Evolutionary conservation across 2,329 filamentous ascomycete species (phyloP).

Genomic region (Atkinsonella texensis): DNA sequence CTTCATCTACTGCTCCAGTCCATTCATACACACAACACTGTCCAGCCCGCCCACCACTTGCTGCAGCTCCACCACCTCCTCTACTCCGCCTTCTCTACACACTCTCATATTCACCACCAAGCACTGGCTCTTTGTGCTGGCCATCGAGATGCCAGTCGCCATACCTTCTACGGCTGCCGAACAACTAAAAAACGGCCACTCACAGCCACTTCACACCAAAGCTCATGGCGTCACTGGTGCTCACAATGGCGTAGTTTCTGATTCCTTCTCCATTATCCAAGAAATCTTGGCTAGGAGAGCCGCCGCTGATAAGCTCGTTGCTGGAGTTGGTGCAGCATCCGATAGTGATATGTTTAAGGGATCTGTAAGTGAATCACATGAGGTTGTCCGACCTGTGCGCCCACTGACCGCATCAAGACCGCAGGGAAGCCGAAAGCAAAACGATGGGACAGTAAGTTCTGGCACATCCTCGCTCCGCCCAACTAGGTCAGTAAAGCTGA

Average conservation of each 20-base stretch:
- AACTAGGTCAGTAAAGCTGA: not conserved
- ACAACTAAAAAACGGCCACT: conserved; percentile 4
- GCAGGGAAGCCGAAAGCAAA: conserved; percentile 61
- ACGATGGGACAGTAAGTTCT: conserved; percentile 67
- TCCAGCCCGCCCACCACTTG: not conserved
- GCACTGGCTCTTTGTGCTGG: not conserved
- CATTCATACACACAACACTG: too few species aligned
- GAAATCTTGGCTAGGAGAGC: conserved; percentile 34
- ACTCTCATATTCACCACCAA: not conserved
- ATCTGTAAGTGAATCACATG: conserved; percentile 33
- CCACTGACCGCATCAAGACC: conserved; percentile 14
- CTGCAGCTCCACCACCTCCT: not conserved
- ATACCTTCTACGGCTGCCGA: conserved; percentile 1
- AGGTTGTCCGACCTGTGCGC: not conserved
- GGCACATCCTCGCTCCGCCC: not conserved
- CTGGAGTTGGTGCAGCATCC: conserved; percentile 63
- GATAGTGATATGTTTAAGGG: conserved; percentile 79
- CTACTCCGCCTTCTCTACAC: not conserved
- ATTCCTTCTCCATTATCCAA: conserved; percentile 17
- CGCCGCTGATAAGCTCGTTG: conserved; percentile 60
- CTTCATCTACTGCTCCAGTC: not conserved
- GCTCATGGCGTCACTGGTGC: conserved; percentile 11
- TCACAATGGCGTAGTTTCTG: not conserved
- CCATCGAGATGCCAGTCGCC: conserved; percentile 4
- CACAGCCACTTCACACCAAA: conserved; percentile 3